phyloP scores from a whole-genome alignment of 2,329 filamentous ascomycete genomes.

The Macrophomina tecta region DNA sequence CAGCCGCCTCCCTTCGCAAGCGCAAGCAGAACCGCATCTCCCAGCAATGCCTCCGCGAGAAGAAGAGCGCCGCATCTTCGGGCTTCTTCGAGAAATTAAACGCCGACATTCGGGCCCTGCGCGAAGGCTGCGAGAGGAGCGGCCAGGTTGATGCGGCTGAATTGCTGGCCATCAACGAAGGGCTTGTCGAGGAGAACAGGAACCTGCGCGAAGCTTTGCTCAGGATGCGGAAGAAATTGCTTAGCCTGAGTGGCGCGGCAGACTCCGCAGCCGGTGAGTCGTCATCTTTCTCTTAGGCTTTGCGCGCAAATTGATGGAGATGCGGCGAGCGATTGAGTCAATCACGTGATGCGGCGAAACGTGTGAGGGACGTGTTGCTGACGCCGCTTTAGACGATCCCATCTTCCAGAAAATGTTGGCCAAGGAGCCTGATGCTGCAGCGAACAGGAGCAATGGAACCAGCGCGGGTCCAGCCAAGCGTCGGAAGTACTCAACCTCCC shows the following conservation, averaged over 20 bases:
- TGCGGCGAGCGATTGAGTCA: too few species aligned
- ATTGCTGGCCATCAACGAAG: constrained; percentile 4
- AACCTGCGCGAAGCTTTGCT: constrained; percentile 15
- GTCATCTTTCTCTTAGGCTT: too few species aligned
- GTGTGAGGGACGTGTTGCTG: neutral
- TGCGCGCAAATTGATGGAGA: too few species aligned
- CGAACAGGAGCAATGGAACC: neutral
- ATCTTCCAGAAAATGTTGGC: constrained; percentile 21
- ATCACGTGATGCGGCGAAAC: too few species aligned
- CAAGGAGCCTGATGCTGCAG: neutral
- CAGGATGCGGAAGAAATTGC: constrained; percentile 20
- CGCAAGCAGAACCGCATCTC: constrained; percentile 27
- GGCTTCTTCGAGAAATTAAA: neutral
- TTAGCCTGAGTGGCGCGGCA: constrained; percentile 19
- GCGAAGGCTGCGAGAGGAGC: neutral
- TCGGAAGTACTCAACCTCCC: neutral
- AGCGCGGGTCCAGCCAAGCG: neutral
- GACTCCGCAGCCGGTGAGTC: constrained; percentile 18
- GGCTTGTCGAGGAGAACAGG: constrained; percentile 21
- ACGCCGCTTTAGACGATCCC: constrained; percentile 2
- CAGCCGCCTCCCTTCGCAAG: constrained; percentile 6
- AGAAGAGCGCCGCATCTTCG: constrained; percentile 6
- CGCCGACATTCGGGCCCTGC: neutral
- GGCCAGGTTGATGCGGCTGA: neutral
- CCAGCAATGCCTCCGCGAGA: constrained; percentile 27